Conservation (phyloP, 2,329 filamentous ascomycete genomes). For the Hirsutella thompsonii region DNA sequence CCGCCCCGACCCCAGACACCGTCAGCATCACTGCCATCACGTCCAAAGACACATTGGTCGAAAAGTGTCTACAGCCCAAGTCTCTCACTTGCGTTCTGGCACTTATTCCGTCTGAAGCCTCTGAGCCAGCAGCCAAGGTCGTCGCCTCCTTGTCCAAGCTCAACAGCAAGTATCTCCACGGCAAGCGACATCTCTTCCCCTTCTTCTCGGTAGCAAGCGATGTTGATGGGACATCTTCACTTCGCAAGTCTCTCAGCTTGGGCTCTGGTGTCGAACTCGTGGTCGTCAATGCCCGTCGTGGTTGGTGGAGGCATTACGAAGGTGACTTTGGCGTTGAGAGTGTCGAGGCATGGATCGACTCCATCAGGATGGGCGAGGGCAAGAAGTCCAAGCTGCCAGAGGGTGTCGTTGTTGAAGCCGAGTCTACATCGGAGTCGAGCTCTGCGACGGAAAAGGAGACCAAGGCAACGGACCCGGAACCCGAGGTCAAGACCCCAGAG, state of each 20-base stretch:
- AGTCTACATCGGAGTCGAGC: conserved; percentile 11
- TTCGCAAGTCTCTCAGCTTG: conserved; percentile 41
- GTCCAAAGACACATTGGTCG: conserved; percentile 48
- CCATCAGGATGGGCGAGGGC: conserved; percentile 81
- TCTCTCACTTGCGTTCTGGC: conserved; percentile 75
- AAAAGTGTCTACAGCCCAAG: conserved; percentile 62
- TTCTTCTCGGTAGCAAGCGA: conserved; percentile 61
- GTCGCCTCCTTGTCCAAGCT: conserved; percentile 58
- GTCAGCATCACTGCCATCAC: conserved; percentile 54
- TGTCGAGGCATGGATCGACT: conserved; percentile 79
- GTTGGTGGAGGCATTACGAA: conserved; percentile 72
- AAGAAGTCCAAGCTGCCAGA: conserved; percentile 63
- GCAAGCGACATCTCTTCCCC: conserved; percentile 62
- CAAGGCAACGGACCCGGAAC: neutral
- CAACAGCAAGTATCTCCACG: conserved; percentile 58
- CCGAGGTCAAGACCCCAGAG: conserved; percentile 1
- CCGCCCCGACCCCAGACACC: conserved; percentile 19
- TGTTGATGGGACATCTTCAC: conserved; percentile 26
- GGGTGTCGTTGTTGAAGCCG: conserved; percentile 34
- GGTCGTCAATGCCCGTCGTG: conserved; percentile 71
- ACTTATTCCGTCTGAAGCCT: conserved; percentile 44
- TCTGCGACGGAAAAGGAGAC: neutral
- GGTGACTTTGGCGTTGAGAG: conserved; percentile 45
- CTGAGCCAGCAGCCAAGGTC: conserved; percentile 40
- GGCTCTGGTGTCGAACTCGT: conserved; percentile 54